Conservation (phyloP, 129 eudicot genomes). For the Scalesia atractyloides region DNA sequence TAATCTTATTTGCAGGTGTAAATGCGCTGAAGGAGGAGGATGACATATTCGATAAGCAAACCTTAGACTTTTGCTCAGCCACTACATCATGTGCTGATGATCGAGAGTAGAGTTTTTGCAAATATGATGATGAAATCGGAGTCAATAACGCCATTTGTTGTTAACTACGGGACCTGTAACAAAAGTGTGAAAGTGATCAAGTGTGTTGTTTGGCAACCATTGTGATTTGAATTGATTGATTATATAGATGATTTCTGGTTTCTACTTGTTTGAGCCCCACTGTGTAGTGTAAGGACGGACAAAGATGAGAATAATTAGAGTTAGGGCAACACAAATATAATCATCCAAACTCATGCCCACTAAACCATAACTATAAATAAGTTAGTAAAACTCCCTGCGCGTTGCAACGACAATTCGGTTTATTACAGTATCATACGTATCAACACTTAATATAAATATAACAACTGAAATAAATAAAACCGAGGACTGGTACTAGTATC, state of each 20-base stretch:
- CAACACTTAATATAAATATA: too few relatives aligned
- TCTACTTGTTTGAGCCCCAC: background rate
- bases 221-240: background rate
- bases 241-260: slow-evolving; percentile 2
- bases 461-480: too few relatives aligned
- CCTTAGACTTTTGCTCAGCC: slow-evolving; percentile 20
- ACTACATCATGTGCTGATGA: slow-evolving; percentile 23
- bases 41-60: slow-evolving; percentile 25
- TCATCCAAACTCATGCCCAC: too few relatives aligned
- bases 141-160: slow-evolving; percentile 40
- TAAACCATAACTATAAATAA: too few relatives aligned
- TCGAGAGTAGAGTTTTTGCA: slow-evolving; percentile 16
- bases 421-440: too few relatives aligned
- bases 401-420: too few relatives aligned
- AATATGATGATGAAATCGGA: slow-evolving; percentile 41
- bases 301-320: background rate
- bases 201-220: slow-evolving; percentile 3
- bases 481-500: too few relatives aligned
- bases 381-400: too few relatives aligned
- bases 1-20: slow-evolving; percentile 34
- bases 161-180: slow-evolving; percentile 7
- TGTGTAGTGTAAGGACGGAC: background rate
- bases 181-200: slow-evolving; percentile 10
- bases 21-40: slow-evolving; percentile 31
- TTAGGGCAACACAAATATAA: background rate